Base-by-base conservation (phyloP, 148 eudicot genomes). In the Oxyria digyna region DNA sequence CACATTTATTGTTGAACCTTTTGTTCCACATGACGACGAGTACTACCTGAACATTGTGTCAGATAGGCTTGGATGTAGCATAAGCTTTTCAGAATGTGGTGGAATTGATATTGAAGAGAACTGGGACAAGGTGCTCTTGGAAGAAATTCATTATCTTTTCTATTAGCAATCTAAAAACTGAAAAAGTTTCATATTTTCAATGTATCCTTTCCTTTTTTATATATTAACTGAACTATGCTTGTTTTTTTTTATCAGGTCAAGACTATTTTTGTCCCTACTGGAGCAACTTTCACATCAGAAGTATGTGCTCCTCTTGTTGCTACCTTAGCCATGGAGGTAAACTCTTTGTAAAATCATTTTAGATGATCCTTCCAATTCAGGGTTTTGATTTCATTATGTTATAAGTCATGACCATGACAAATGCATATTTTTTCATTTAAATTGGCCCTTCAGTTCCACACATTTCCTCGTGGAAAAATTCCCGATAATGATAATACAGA, bases 11-110 rank as follows among this genome's bases (percentile, higher is more conserved):
- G 96, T 94, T 35, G 97, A 94, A 74, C 98, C 98, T 48, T 94
- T 94, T 72, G 74, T 94, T 67, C 97, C 98, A 63, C 98, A 94
- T 78, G 72, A 86, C 21, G 96, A 90, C 71, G 97, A 94, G 78
- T 94, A 84, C 73, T 94, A 94, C 75, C 81, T 94, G 3, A 88
- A 88, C 67, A 86, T 94, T 74, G 93, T 94, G 50, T 94, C 97
- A 18, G 98, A 94, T 3, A 84, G 98, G 78, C 92, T 94, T 62
- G 98, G 98, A 42, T 85, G 83, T 73, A 88, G 91, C 67, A 71
- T 94, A 42, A 94, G 98, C 90, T 94, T 94, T 72, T 94, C 98
- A 20, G 97, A 94, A 71, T 94, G 98, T 85, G 98, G 98, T 77
- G 98, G 98, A 71, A 90, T 94, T 78, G 97, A 94, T 20, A 94